Evolutionary conservation across 345 rosid species (phyloP), one percentile per base, ranked within the genome.

Genomic region (Ceriops tagal): DNA sequence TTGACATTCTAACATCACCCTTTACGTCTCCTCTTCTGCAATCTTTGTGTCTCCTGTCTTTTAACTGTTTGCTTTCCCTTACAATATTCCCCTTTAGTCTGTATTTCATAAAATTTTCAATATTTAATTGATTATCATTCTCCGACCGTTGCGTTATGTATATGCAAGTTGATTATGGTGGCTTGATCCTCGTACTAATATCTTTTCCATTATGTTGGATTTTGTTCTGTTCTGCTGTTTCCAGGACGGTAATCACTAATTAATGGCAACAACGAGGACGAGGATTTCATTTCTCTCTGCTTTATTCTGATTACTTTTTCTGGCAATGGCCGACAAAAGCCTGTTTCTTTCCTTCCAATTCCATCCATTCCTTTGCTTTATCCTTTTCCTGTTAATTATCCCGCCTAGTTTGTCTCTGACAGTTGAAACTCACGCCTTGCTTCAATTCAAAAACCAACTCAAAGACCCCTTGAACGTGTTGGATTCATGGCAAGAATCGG

Each of bases 401-500:
- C 84, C 77, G 77, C 86, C 86, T 53, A 72, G 60, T 67, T 71
- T 74, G 0, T 69, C 90, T 30, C 64, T 73, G 69, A 73, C 66
- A 26, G 56, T 56, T n/a, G 96, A 91, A 73, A 86, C 76, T 34
- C 69, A 69, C 67, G 92, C 92, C 52, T 87, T 93, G 72, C 77
- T 93, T 55, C 83, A 81, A 9, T 82, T 93, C 84, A 93, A 89
- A 67, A 67, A 58, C 68, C 74, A 60, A 37, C 87, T 93, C 65
- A 64, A 77, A 53, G 98, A 93, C 77, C 90, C 96, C n/a, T 58
- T 75, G 31, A 71, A 78, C 66, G 67, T 81, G 15, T 67, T 93
- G 51, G 81, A 74, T 1, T 89, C 97, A 0, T 93, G 98, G 98
- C 86, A 73, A 55, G 88, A 77, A 1, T 59, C 93, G 0, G 73